A percentile compares a stretch with the other conserved stretches of the same genome.
phyloP scores from a whole-genome alignment of 805 yeast species.

The Kazachstania martiniae region DNA sequence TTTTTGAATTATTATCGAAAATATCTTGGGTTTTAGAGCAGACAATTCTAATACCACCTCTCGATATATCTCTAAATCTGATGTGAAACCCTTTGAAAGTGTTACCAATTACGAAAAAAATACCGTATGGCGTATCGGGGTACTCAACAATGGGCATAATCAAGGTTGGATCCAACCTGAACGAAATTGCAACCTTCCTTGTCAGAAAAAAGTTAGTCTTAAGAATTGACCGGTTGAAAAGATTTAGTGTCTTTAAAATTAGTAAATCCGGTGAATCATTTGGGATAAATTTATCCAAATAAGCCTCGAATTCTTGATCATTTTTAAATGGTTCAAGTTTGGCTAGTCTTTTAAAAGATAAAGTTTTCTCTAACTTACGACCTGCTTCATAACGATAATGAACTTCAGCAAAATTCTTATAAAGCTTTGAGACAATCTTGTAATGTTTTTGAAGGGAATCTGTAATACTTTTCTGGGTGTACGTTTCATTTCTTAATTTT shows the following conservation, averaged over 20 bases:
- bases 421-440: conserved; percentile 68
- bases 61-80: conserved; percentile 91
- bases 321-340: conserved; percentile 62
- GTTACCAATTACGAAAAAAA: conserved; percentile 91
- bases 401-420: conserved; percentile 81
- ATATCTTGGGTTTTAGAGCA: conserved; percentile 78
- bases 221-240: conserved; percentile 76
- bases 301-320: conserved; percentile 62
- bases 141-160: conserved; percentile 71
- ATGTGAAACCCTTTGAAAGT: conserved; percentile 97
- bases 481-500: conserved; percentile 86
- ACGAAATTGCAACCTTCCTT: conserved; percentile 89
- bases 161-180: conserved; percentile 79
- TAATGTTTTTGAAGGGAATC: conserved; percentile 64
- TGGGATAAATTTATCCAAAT: conserved; percentile 58
- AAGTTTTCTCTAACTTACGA: conserved; percentile 50
- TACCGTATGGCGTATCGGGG: conserved; percentile 88
- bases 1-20: conserved; percentile 73
- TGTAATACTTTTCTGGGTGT: conserved; percentile 71
- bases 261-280: conserved; percentile 67
- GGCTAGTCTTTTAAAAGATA: conserved; percentile 80
- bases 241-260: conserved; percentile 70
- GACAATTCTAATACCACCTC: conserved; percentile 97
- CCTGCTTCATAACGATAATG: conserved; percentile 58
- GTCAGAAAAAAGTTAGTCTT: conserved; percentile 92